Conservation (phyloP, 1,139 yeast species). For the Chernovozyma sophiae-reginae region DNA sequence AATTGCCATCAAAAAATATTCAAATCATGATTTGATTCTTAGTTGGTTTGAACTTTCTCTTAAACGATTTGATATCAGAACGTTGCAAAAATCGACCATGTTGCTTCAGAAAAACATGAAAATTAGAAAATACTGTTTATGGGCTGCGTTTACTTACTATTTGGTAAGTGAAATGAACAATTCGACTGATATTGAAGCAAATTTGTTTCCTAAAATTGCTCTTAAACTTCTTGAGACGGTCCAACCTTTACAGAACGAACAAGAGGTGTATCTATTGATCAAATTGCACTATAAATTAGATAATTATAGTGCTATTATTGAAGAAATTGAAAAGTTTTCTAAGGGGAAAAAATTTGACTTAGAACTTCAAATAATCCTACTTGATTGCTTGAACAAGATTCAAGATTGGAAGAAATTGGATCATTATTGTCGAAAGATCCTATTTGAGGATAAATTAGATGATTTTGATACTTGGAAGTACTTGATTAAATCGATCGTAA, state of each 20-base stretch:
- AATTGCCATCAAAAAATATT: slow-evolving; percentile 51
- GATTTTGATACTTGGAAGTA: slow-evolving; percentile 61
- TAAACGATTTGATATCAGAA: slow-evolving; percentile 31
- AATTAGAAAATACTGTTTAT: slow-evolving; percentile 32
- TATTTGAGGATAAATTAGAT: slow-evolving; percentile 44
- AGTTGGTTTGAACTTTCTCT: slow-evolving; percentile 48
- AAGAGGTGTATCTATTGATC: slow-evolving; percentile 56
- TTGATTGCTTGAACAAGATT: slow-evolving; percentile 38
- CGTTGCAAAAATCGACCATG: slow-evolving; percentile 46
- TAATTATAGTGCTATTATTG: slow-evolving; percentile 24
- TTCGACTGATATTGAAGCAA: slow-evolving; percentile 18
- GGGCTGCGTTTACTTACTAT: slow-evolving; percentile 47
- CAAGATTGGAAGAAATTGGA: slow-evolving; percentile 42
- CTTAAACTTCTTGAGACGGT: slow-evolving; percentile 45
- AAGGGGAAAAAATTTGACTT: slow-evolving; percentile 45
- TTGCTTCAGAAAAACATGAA: slow-evolving; percentile 27
- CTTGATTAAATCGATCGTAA: slow-evolving; percentile 41
- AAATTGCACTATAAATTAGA: slow-evolving; percentile 37
- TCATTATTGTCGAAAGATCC: slow-evolving; percentile 26
- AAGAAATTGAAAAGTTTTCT: slow-evolving; percentile 26
- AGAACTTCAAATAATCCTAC: slow-evolving; percentile 51
- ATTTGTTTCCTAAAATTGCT: slow-evolving; percentile 55
- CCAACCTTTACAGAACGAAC: slow-evolving; percentile 45
- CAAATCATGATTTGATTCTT: slow-evolving; percentile 38
- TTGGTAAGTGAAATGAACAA: slow-evolving; percentile 19